Base-by-base conservation (phyloP, 2,329 filamentous ascomycete species). In the Colletotrichum liriopes region DNA sequence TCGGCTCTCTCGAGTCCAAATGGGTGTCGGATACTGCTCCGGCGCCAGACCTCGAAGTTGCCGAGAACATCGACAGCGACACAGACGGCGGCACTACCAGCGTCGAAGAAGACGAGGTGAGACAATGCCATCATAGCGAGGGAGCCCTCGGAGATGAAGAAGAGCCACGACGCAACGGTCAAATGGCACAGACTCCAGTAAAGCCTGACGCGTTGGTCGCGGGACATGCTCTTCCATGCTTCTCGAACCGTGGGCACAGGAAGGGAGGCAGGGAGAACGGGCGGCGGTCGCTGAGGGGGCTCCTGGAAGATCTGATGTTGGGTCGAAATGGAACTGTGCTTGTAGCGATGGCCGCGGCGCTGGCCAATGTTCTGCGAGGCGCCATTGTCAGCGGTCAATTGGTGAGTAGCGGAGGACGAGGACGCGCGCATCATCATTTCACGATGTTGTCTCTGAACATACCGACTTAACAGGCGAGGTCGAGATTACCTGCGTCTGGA, bases 11-110 rank as follows among this genome's bases (percentile, higher is more conserved):
- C 94, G 32, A 99, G 89, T 4, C 93, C 95, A 79, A 99, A 99
- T 0, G 96, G 96, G 82, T 99, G 95, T 32, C 95, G 92, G 77
- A 99, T 93, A 76, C 93, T 97, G 76, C 94, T 96, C 58, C 96
- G 90, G 75, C 94, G 94, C 96, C 96, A 99, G 51, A 98, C 95
- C 80, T 99, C 96, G 78, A 99, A 99, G 81, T 99, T 99, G 63
- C 94, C 92, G 59, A 98, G 90, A 1, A 98, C 94, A 79, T 99
- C 96, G 58, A 98, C 96, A 16, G 91, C 92, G 4, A 98, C 95
- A 81, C 96, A 98, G 6, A 98, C 90, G 59, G 95, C 92, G 5
- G 96, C 96, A 43, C 95, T 96, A 1, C 97, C 90, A 11, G 96
- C 96, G 80, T 99, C 96, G 81, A 98, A 99, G 81, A 98, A 94